Conservation (phyloP, 805 yeast species). For the Blastobotrys americana region DNA sequence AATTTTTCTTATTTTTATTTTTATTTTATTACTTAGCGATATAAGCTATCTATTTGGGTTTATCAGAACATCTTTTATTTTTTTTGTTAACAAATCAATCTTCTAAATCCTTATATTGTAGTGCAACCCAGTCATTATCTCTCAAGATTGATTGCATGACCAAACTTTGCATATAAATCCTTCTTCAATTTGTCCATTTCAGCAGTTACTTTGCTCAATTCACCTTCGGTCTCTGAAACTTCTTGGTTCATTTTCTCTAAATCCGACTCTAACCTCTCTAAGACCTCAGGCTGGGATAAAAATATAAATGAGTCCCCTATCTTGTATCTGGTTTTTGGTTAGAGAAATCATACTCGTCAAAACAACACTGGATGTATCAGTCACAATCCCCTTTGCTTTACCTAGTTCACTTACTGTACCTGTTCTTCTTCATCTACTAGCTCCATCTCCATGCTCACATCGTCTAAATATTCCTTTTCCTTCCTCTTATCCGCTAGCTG, state of each 20-base stretch:
- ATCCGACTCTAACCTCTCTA: conserved; percentile 60
- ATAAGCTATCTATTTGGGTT: conserved; percentile 1
- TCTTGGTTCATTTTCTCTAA: conserved; percentile 44
- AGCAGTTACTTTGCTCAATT: conserved; percentile 47
- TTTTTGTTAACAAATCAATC: not conserved
- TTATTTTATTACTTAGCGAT: conserved; percentile 1
- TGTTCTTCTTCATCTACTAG: conserved; percentile 55
- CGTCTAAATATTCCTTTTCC: conserved; percentile 85
- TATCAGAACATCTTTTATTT: too few relatives aligned
- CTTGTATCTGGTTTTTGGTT: conserved; percentile 39
- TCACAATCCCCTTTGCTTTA: too few relatives aligned
- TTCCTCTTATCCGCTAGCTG: conserved; percentile 44
- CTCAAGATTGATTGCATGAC: conserved; percentile 81
- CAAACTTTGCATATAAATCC: conserved; percentile 80
- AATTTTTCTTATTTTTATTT: not conserved
- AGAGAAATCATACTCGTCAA: not conserved
- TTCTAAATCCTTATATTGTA: not conserved
- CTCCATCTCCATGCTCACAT: conserved; percentile 77
- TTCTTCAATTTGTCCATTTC: conserved; percentile 57
- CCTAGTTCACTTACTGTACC: conserved; percentile 36
- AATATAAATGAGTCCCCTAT: conserved; percentile 76
- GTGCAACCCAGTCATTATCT: conserved; percentile 31
- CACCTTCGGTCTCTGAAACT: conserved; percentile 40
- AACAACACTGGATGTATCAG: too few relatives aligned
- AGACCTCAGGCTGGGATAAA: conserved; percentile 57